Evolutionary conservation across 768 basidiomycete species (phyloP).

Genomic region (Vishniacozyma victoriae): DNA sequence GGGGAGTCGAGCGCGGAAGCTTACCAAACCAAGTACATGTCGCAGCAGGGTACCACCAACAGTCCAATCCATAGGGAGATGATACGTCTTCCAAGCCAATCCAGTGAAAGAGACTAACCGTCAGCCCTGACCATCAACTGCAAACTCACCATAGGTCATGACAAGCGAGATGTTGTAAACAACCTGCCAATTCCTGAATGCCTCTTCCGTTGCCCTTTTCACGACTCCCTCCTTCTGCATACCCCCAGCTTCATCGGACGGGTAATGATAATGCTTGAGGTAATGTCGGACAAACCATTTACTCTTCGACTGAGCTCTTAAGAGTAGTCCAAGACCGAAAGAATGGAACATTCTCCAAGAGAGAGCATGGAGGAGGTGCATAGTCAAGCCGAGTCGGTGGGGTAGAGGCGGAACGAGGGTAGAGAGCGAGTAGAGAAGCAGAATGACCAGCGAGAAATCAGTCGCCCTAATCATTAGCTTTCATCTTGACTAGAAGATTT

Average conservation of each 20-base stretch:
- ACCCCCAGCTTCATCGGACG: constrained; percentile 15
- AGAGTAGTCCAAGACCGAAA: constrained; percentile 74
- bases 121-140: background rate
- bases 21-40: constrained; percentile 78
- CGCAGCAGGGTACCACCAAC: constrained; percentile 79
- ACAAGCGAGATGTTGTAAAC: constrained; percentile 86
- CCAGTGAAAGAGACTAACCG: constrained; percentile 70
- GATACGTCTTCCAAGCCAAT: constrained; percentile 85
- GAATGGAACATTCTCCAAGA: constrained; percentile 82
- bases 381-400: constrained; percentile 53
- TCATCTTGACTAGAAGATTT: background rate
- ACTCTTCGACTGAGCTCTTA: constrained; percentile 74
- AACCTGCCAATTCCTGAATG: constrained; percentile 90
- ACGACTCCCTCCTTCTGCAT: constrained; percentile 58
- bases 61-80: constrained; percentile 73
- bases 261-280: constrained; percentile 87
- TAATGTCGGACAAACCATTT: constrained; percentile 92
- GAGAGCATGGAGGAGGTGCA: constrained; percentile 73
- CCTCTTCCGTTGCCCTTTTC: constrained; percentile 78
- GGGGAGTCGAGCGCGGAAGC: constrained; percentile 38
- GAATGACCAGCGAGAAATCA: constrained; percentile 72
- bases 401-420: constrained; percentile 61
- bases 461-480: constrained; percentile 58
- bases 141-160: constrained; percentile 79
- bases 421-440: constrained; percentile 63